These are phyloP conservation scores for Penicillium turbatum DNA, from an alignment of 495 filamentous ascomycete species.

Conservation along the genomic window DNA sequence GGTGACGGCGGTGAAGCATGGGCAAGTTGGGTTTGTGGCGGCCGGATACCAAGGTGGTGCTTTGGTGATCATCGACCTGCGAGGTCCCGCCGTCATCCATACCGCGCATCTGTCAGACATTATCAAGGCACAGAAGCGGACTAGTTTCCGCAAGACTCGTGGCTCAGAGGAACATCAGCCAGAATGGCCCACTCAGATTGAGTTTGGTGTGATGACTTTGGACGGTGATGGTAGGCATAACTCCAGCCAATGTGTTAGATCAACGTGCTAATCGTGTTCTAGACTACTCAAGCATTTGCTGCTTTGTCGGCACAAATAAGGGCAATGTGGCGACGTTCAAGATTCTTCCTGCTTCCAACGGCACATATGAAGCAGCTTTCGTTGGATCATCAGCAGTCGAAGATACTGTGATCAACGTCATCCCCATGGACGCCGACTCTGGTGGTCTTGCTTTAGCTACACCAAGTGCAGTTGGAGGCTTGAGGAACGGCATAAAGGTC, in stretches of 20 bases:
- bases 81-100: conserved; percentile 86
- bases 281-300: conserved; percentile 88
- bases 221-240: conserved; percentile 66
- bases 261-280: conserved; percentile 18
- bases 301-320: conserved; percentile 83
- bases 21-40: conserved; percentile 87
- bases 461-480: conserved; percentile 61
- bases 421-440: conserved; percentile 70
- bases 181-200: conserved; percentile 73
- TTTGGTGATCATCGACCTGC: conserved; percentile 75
- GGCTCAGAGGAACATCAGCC: conserved; percentile 40
- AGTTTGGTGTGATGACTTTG: conserved; percentile 90
- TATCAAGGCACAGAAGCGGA: conserved; percentile 61
- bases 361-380: conserved; percentile 68
- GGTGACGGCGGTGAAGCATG: conserved; percentile 73
- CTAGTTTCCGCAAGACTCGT: conserved; percentile 57
- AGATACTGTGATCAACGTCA: conserved; percentile 68
- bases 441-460: conserved; percentile 73
- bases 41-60: conserved; percentile 77
- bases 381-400: conserved; percentile 63
- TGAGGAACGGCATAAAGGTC: conserved; percentile 65
- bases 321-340: conserved; percentile 87
- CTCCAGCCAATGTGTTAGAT: background rate
- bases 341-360: conserved; percentile 65
- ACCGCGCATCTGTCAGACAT: conserved; percentile 63